Evolutionary conservation across 2,329 filamentous ascomycete species (phyloP), one percentile per base, ranked within the genome.

Genomic region (Cladosporium sp.): DNA sequence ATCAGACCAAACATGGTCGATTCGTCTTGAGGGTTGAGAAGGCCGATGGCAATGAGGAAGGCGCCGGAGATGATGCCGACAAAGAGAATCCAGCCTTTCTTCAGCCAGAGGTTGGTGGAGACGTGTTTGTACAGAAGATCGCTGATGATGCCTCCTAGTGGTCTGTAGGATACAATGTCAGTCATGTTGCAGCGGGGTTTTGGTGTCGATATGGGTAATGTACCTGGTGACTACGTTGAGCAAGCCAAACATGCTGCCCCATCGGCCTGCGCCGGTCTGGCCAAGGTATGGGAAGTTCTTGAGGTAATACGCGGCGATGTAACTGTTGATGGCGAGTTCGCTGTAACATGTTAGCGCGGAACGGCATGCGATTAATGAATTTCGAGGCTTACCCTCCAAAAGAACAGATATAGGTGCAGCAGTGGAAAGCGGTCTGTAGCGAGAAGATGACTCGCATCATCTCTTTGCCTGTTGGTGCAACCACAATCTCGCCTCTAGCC

Each of bases 1-100:
- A 93, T 76, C 6, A 96, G 83, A 1, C 88, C 90, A 60, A 92
- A 85, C 82, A 93, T 88, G 5, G 83, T 85, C 5, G 80, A 73
- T 54, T 85, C 71, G 39, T 80, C 70, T 34, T 85, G 81, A 0
- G 88, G 81, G 70, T 93, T 76, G 0, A 79, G 66, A 14, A 84
- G 66, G 3, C 85, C 85, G 63, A 87, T 85, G 17, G 80, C 76
- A 62, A 88, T 75, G 59, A 81, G 75, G 66, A 87, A 82, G 2
- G 74, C 76, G 12, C 84, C 84, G 61, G 80, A 80, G 54, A 81
- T 65, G 43, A 87, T 64, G 5, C 77, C 80, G n/a, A 84, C 72
- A 60, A 77, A 76, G 58, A 82, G 76, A 5, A 88, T 75, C 71
- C 80, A 80, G 58, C 78, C 70, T 69, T 87, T 87, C 76, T 88